Evolutionary conservation across 2,329 filamentous ascomycete genomes (phyloP).

Genomic region (Verticillium zaregamsianum): DNA sequence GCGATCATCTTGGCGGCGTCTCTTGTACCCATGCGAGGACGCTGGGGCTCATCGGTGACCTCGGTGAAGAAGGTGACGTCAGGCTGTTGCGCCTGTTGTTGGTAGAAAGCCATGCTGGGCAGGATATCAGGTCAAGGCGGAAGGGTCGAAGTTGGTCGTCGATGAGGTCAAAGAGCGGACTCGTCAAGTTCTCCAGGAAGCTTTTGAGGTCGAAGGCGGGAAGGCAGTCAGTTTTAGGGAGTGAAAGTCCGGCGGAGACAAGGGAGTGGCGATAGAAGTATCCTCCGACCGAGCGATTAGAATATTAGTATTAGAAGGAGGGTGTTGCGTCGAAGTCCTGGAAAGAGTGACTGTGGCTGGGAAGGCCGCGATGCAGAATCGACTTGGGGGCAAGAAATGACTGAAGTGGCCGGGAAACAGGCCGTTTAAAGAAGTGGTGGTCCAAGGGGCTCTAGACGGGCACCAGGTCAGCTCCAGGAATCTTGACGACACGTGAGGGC

Average conservation of each 20-base stretch:
- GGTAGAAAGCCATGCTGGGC: constrained; percentile 43
- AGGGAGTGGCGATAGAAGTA: constrained; percentile 9
- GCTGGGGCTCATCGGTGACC: constrained; percentile 42
- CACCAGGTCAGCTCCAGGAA: constrained; percentile 24
- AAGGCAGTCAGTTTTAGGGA: constrained; percentile 4
- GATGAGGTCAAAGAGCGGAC: constrained; percentile 33
- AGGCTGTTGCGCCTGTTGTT: constrained; percentile 24
- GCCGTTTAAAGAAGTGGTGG: constrained; percentile 42
- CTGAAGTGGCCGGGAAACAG: constrained; percentile 38
- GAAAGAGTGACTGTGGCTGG: constrained; percentile 57
- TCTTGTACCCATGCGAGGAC: constrained; percentile 61
- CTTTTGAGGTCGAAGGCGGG: constrained; percentile 10
- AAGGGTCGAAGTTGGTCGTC: constrained; percentile 24
- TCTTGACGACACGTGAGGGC: constrained; percentile 1
- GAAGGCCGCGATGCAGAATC: constrained; percentile 37
- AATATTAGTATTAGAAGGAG: constrained; percentile 19
- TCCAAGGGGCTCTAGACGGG: constrained; percentile 37
- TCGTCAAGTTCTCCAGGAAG: constrained; percentile 19
- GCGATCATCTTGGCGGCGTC: constrained; percentile 76
- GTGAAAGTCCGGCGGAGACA: constrained; percentile 5
- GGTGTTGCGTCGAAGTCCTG: constrained; percentile 20
- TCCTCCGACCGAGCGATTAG: constrained; percentile 13
- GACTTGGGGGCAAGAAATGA: constrained; percentile 24
- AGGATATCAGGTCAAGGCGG: constrained; percentile 14
- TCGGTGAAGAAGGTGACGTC: constrained; percentile 53